These are phyloP conservation scores for Aspergillus pseudoglaucus DNA, from an alignment of 2,329 filamentous ascomycete species.

Conservation along the genomic window DNA sequence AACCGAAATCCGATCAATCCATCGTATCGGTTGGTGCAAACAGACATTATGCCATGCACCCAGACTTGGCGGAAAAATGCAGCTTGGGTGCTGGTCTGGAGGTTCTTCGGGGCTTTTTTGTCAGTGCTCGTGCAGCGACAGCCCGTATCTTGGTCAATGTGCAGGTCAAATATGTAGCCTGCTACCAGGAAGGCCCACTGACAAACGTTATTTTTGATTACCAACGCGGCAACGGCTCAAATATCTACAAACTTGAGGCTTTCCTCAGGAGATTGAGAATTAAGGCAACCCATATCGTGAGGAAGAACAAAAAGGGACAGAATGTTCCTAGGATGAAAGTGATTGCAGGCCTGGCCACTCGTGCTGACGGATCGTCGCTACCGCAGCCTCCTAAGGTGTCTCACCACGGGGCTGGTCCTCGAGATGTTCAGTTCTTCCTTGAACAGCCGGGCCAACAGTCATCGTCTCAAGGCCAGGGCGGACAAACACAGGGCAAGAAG, in stretches of 20 bases:
- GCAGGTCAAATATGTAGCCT: slow-evolving; percentile 55
- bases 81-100: slow-evolving; percentile 48
- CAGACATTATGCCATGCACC: slow-evolving; percentile 44
- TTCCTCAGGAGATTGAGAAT: slow-evolving; percentile 40
- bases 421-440: slow-evolving; percentile 51
- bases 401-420: slow-evolving; percentile 42
- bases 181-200: slow-evolving; percentile 47
- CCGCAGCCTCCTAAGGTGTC: slow-evolving; percentile 31
- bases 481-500: slow-evolving; percentile 5
- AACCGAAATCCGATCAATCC: slow-evolving; percentile 35
- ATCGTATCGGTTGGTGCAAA: slow-evolving; percentile 48
- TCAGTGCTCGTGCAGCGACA: slow-evolving; percentile 54
- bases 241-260: slow-evolving; percentile 16
- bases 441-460: slow-evolving; percentile 17
- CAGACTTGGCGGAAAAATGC: slow-evolving; percentile 23
- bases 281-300: slow-evolving; percentile 33
- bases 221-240: slow-evolving; percentile 14
- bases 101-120: slow-evolving; percentile 56
- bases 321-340: slow-evolving; percentile 37
- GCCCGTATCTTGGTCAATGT: slow-evolving; percentile 56
- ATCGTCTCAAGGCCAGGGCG: slow-evolving; percentile 1
- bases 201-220: slow-evolving; percentile 29
- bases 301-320: slow-evolving; percentile 29
- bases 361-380: slow-evolving; percentile 28
- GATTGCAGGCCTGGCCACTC: slow-evolving; percentile 42